phyloP scores from a whole-genome alignment of 129 eudicot species.

The Artemisia annua region DNA sequence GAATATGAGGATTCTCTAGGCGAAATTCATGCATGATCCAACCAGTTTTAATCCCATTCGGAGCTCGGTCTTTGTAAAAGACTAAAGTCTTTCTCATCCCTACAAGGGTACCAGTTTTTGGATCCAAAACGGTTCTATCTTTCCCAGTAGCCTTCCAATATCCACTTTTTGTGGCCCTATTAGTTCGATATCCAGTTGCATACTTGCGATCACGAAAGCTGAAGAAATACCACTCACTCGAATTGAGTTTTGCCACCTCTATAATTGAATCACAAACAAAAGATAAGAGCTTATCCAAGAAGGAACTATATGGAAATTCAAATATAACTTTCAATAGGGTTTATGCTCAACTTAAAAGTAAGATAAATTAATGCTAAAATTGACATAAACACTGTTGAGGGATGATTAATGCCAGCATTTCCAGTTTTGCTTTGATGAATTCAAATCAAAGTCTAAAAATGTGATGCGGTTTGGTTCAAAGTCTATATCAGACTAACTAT shows the following conservation, averaged over 20 bases:
- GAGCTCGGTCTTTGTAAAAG: slow-evolving; percentile 86
- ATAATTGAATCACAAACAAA: slow-evolving; percentile 2
- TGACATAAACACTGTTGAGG: slow-evolving; percentile 7
- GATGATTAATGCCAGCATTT: slow-evolving; percentile 16
- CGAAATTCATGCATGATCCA: slow-evolving; percentile 99
- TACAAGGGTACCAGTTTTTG: slow-evolving; percentile 45
- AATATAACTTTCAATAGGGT: slow-evolving; percentile 27
- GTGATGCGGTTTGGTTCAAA: slow-evolving; percentile 27
- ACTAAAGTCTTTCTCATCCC: slow-evolving; percentile 97
- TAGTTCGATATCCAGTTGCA: slow-evolving; percentile 82
- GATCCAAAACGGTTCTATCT: slow-evolving; percentile 66
- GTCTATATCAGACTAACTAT: slow-evolving; percentile 35
- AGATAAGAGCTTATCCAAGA: slow-evolving; percentile 7
- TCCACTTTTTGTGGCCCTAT: slow-evolving; percentile 78
- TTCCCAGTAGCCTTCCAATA: slow-evolving; percentile 98
- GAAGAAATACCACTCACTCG: slow-evolving; percentile 95
- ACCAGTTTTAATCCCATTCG: slow-evolving; percentile 87
- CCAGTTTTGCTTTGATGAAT: slow-evolving; percentile 19
- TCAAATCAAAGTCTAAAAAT: slow-evolving; percentile 24
- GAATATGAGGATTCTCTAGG: slow-evolving; percentile 66
- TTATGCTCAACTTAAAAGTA: slow-evolving; percentile 16
- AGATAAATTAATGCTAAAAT: slow-evolving; percentile 22
- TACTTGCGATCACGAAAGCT: slow-evolving; percentile 95
- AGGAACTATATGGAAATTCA: slow-evolving; percentile 18
- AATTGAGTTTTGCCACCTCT: slow-evolving; percentile 88